Conservation (phyloP, 148 eudicot genomes). For the Salicornia ramosissima region DNA sequence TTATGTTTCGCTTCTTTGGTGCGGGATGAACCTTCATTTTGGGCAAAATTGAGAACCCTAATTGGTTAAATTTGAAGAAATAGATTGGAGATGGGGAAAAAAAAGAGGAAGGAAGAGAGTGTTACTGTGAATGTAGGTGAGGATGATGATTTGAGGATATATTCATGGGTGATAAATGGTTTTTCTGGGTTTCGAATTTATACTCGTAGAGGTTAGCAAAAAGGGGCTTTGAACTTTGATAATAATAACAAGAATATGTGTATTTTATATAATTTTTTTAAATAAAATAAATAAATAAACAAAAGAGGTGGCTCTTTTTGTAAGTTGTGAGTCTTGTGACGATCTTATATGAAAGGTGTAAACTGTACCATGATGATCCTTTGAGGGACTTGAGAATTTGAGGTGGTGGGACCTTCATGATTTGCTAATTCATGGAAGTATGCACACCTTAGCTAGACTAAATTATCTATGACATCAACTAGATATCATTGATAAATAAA, state of each 20-base stretch:
- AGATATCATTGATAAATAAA: no score
- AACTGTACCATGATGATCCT: no score
- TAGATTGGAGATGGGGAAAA: background rate
- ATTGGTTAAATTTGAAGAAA: background rate
- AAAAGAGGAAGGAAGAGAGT: background rate
- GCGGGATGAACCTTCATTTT: conserved; percentile 62
- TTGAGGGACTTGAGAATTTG: no score
- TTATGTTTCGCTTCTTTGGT: conserved; percentile 46
- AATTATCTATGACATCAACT: background rate
- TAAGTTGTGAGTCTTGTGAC: no score
- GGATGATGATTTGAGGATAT: background rate
- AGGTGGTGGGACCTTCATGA: background rate
- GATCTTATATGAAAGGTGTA: no score
- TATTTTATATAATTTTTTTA: background rate
- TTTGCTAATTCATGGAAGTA: conserved; percentile 1
- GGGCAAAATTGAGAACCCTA: conserved; percentile 13
- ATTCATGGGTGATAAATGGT: background rate
- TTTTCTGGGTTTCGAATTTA: background rate
- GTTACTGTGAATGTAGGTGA: background rate
- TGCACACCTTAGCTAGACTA: background rate
- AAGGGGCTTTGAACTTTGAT: background rate
- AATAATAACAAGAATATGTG: background rate
- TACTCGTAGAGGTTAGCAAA: background rate
- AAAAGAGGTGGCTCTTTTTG: background rate
- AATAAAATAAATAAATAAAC: background rate